Evolutionary conservation across 179 eudicot species (phyloP), one percentile per base, ranked within the genome.

Genomic region (Spergularia azorica): DNA sequence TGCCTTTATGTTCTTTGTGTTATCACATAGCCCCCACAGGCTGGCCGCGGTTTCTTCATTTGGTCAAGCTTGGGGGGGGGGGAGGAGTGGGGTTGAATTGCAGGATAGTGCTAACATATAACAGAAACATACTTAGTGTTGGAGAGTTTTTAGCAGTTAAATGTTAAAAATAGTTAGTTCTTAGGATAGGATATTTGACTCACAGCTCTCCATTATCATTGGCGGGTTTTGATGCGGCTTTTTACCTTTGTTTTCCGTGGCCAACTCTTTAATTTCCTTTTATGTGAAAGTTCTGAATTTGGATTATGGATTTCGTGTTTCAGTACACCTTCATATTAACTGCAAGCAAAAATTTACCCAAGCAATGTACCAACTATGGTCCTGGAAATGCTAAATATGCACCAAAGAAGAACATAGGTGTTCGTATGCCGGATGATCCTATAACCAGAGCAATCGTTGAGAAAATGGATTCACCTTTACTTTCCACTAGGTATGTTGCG

Each of bases 251-350:
- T 67, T 48, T 70, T 66, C 41, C 12, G 6, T 7, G 59, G 70
- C 58, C 36, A 51, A 39, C 39, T 32, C 51, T 18, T 59, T 38
- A n/a, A 21, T 14, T 9, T 18, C 39, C 7, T 66, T 65, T 51
- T 73, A 54, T 66, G 58, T 50, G 9, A 36, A 71, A 15, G 79
- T 3, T 51, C 65, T 59, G 52, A 48, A 26, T 72, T 43, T 77
- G 56, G 48, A 73, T 73, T 2, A 13, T 48, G 32, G 16, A 13
- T 78, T 65, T 59, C 55, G 1, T 69, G 75, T 76, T 61, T 81
- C 92, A 93, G 98, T 94, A 94, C 83, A 94, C 98, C 55, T 94
- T 94, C 84, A 90, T 94, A 75, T 87, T 94, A 66, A 89, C 92
- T 70, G 91, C 98, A 82, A 90, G 95, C 83, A 94, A 92, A 86